Base-by-base conservation (phyloP, 2,329 filamentous ascomycete genomes). In the Tympanopsis confertula region DNA sequence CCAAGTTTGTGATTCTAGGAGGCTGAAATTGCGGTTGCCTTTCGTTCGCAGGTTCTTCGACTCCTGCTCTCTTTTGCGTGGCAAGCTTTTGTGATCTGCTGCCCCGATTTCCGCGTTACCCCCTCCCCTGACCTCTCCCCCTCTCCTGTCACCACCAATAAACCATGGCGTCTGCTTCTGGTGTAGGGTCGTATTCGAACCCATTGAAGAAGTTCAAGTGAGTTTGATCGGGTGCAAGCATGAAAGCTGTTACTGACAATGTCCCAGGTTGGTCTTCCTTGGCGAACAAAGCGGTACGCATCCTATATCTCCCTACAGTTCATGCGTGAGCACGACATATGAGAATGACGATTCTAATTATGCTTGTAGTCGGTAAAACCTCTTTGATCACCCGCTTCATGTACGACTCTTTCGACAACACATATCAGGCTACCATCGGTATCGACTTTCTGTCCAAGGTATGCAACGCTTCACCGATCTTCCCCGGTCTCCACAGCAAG, bases 181-280 rank as follows among this genome's bases (percentile, higher is more conserved):
- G 30, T 10, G 30, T 33, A 13, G 85, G 83, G 62, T 86, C 85
- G 47, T 98, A 96, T 73, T 95, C 93, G 62, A 96, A 96, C 71
- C 91, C 91, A 54, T 71, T 98, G 67, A 98, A 98, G 84, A 98
- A 98, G 66, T 98, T 96, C 82, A 98, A 98, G 88, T 95, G 71
- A 42, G 64, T 33, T 17, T 33, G 10, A 12, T 18, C 17, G 30
- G 10, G 30, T 15, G 15, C 7, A 28, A 10, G 49, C 35, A 39
- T 20, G 17, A 41, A 20, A 22, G 32, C 42, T 40, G 35, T 35
- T 32, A 44, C 42, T 47, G 35, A 45, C 46, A 41, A 42, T 42
- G 35, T 38, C 44, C 41, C 51, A 94, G 88, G 69, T 68, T 98
- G 63, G 91, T 98, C 50, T 98, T 98, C 63, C 69, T 98, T 45